Evolutionary conservation across 495 filamentous ascomycete genomes (phyloP), one percentile per base, ranked within the genome.

Genomic region (Tuber aestivum): DNA sequence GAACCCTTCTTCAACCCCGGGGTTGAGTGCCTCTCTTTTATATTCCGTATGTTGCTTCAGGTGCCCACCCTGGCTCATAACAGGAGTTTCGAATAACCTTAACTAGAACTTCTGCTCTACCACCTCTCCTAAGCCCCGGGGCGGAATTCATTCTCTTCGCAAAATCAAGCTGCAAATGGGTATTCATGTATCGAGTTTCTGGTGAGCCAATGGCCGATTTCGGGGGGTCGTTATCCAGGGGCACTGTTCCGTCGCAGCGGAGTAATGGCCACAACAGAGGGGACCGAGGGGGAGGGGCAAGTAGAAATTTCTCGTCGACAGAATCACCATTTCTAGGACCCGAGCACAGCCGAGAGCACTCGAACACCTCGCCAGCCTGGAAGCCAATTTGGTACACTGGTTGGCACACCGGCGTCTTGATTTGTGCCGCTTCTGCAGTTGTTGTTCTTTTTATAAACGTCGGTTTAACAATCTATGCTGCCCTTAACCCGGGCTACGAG

Each of bases 331-430:
- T n/a, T 32, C n/a, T 1, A 32, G n/a, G 1, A 32, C 5, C n/a
- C 50, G 50, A 32, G 27, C 1, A 4, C 50, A 32, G n/a, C 6
- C n/a, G 27, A 32, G 50, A 61, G 27, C n/a, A 1, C 21, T n/a
- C 45, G 27, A 61, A 32, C 8, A 10, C 48, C n/a, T 32, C 50
- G 12, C 32, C n/a, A 12, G n/a, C 14, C 16, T 32, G 50, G 50
- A 61, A 61, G 50, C 50, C 50, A 14, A n/a, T 61, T 14, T 61
- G 50, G 50, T 61, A 32, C 50, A 61, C 50, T 3, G 71, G 71
- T 37, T 73, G 71, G 71, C 71, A 56, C 20, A 50, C n/a, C 18
- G 71, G 42, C 7, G 71, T 73, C 14, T 38, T 45, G 14, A 12
- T 12, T 4, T 65, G 45, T 23, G 71, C 71, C 21, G 27, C 41